Evolutionary conservation across 2,329 filamentous ascomycete genomes (phyloP).

Genomic region (Myriosclerotinia scirpicola): DNA sequence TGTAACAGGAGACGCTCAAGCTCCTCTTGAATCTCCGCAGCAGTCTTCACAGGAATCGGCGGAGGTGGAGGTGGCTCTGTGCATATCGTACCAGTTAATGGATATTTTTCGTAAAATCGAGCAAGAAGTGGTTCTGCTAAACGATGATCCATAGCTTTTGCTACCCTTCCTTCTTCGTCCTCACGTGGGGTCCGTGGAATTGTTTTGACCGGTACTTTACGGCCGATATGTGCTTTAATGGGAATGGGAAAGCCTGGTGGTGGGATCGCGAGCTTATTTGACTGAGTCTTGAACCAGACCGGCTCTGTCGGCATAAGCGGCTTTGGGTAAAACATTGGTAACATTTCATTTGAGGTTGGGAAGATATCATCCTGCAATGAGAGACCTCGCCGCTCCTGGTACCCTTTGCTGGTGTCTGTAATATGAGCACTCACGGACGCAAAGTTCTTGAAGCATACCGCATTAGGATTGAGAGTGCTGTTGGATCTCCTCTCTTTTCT

Average conservation of each 20-base stretch:
- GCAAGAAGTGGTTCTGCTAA: conserved; percentile 34
- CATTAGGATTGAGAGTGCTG: conserved; percentile 31
- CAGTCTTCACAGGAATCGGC: background rate
- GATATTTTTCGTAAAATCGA: conserved; percentile 38
- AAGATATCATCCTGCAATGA: conserved; percentile 8
- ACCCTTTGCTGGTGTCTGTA: background rate
- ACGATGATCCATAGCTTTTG: conserved; percentile 30
- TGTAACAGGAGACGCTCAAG: conserved; percentile 23
- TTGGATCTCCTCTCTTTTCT: background rate
- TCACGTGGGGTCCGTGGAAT: conserved; percentile 17
- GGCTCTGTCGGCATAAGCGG: conserved; percentile 4
- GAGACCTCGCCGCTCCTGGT: background rate
- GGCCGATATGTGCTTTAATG: background rate
- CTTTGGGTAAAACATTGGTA: conserved; percentile 14
- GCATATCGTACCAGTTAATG: conserved; percentile 37
- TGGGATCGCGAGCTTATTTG: background rate
- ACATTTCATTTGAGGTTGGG: conserved; percentile 5
- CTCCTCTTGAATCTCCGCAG: conserved; percentile 23
- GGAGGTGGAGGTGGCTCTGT: conserved; percentile 12
- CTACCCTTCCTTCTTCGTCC: conserved; percentile 32
- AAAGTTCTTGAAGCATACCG: conserved; percentile 26
- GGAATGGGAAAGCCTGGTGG: background rate
- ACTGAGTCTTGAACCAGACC: conserved; percentile 14
- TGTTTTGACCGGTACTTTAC: conserved; percentile 14
- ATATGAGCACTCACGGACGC: conserved; percentile 21